A percentile compares a stretch with the other conserved stretches of the same genome.
Conservation (phyloP, 179 eudicot genomes). For the Patellifolia procumbens region DNA sequence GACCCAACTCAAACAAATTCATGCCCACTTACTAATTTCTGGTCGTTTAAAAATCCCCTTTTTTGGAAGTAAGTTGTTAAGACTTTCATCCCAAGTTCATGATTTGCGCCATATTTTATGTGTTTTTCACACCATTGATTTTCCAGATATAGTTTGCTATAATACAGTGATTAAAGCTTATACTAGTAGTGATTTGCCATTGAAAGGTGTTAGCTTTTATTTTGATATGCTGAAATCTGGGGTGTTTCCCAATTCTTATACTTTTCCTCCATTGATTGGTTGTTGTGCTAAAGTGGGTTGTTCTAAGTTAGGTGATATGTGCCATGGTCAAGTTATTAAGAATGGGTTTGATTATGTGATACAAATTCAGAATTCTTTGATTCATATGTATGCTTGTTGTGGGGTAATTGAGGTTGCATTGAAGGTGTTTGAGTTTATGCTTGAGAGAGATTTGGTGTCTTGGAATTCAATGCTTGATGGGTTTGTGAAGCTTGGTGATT, state of each 20-base stretch:
- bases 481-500: slow-evolving; percentile 50
- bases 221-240: slow-evolving; percentile 54
- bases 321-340: slow-evolving; percentile 68
- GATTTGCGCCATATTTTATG: slow-evolving; percentile 43
- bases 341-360: slow-evolving; percentile 61
- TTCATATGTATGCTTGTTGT: slow-evolving; percentile 70
- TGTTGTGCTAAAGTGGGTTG: slow-evolving; percentile 55
- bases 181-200: slow-evolving; percentile 40
- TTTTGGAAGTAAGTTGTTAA: slow-evolving; percentile 53
- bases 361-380: slow-evolving; percentile 63
- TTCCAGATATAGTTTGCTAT: slow-evolving; percentile 53
- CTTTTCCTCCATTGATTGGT: slow-evolving; percentile 59
- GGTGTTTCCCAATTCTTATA: slow-evolving; percentile 57
- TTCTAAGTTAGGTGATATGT: slow-evolving; percentile 39
- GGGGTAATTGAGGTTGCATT: slow-evolving; percentile 47
- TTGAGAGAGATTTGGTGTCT: slow-evolving; percentile 53
- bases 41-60: slow-evolving; percentile 53
- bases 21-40: slow-evolving; percentile 54
- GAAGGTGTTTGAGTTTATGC: slow-evolving; percentile 57
- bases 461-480: slow-evolving; percentile 67
- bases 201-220: slow-evolving; percentile 48
- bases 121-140: slow-evolving; percentile 41
- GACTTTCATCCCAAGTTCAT: slow-evolving; percentile 40
- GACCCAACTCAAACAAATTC: slow-evolving; percentile 52
- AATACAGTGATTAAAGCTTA: slow-evolving; percentile 62